Percentiles rank a stretch among this genome's conserved stretches.
Conservation (phyloP, 129 eudicot genomes). For the carrot (Daucus carota) region DNA sequence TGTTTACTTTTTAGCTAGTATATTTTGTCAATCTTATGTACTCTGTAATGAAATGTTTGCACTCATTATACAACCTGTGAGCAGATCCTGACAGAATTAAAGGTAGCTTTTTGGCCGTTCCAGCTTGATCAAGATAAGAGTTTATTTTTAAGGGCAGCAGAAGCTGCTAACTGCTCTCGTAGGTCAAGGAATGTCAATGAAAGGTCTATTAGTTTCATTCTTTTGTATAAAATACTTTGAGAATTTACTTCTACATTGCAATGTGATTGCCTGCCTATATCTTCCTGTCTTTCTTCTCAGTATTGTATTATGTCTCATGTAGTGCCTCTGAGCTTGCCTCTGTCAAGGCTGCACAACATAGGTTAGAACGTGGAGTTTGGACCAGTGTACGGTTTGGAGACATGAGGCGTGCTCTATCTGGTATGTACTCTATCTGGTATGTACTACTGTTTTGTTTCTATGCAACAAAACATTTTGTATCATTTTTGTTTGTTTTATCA, state of each 20-base stretch:
- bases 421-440: conserved; percentile 65
- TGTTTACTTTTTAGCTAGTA: background rate
- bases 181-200: conserved; percentile 36
- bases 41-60: background rate
- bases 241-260: background rate
- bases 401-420: conserved; percentile 88
- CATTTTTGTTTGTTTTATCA: background rate
- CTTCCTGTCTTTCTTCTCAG: background rate
- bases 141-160: conserved; percentile 80
- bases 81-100: conserved; percentile 77
- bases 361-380: conserved; percentile 91
- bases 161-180: conserved; percentile 69
- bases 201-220: conserved; percentile 29
- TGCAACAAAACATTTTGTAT: background rate
- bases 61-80: conserved; percentile 9
- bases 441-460: conserved; percentile 13
- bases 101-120: conserved; percentile 90
- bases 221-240: background rate
- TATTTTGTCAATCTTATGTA: background rate
- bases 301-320: conserved; percentile 7
- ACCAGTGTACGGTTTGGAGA: conserved; percentile 87
- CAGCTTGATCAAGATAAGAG: conserved; percentile 55
- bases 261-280: background rate
- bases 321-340: conserved; percentile 79
- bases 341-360: conserved; percentile 85